Evolutionary conservation across 441 rosid species (phyloP), one percentile per base, ranked within the genome.

Genomic region (Adansonia gregorii): DNA sequence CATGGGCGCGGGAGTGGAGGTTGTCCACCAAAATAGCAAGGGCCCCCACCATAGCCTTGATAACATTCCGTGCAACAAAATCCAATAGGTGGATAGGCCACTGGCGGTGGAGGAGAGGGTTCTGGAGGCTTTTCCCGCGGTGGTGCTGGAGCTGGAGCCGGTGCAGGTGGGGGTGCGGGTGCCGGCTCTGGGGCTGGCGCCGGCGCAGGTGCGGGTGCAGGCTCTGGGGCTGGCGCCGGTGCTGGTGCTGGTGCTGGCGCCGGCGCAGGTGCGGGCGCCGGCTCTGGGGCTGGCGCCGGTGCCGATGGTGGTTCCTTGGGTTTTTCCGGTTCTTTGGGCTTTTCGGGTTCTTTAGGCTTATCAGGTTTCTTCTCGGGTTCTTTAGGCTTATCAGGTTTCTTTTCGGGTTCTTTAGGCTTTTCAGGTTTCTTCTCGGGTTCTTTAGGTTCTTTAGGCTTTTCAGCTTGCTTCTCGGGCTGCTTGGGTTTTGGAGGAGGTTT

Each of bases 381-480:
- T 15, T 73, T 73, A 0, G 76, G 67, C 2, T 73, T 73, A 4
- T 58, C 67, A 0, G 61, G 78, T 8, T 79, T 45, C 15, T 73
- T 69, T 0, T 69, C 80, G 0, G 85, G 79, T 0, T 74, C 64
- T 43, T 76, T 58, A 6, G 45, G 55, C 9, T 19, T 43, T 7
- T 51, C 56, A 0, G 73, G 74, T 52, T 51, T 49, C 14, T 68
- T 69, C 8, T 72, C 65, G 0, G 48, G 17, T 1, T 11, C 35
- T 12, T 72, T 56, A 0, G 85, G 78, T 0, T 75, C 60, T 22
- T 75, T 72, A 0, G 82, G 80, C 3, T 82, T 79, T 2, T 76
- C 65, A 0, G 80, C 24, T 24, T 55, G 43, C 12, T 73, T 58
- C 19, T 20, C 55, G 0, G 78, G 63, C 4, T n/a, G 17, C 41